Conservation (phyloP, 495 filamentous ascomycete species). For the Talaromyces liani region DNA sequence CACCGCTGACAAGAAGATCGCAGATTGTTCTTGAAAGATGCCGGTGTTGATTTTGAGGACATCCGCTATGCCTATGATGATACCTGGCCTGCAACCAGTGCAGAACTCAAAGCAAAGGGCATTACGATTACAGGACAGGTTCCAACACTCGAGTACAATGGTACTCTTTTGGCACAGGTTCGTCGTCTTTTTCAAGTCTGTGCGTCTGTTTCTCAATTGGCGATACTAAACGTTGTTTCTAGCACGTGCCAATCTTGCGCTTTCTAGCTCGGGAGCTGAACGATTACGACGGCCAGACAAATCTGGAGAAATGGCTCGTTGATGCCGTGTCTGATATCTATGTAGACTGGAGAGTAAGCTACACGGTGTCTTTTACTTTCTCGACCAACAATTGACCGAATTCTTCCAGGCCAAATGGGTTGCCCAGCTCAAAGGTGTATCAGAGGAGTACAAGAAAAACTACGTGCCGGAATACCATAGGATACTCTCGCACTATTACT, state of each 20-base stretch:
- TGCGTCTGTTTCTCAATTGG: no score
- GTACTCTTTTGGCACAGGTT: conserved; percentile 31
- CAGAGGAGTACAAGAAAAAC: conserved; percentile 17
- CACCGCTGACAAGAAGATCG: neutral
- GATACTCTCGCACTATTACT: conserved; percentile 19
- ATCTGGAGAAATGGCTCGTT: conserved; percentile 32
- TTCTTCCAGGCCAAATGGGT: conserved; percentile 19
- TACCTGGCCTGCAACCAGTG: conserved; percentile 28
- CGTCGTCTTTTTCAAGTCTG: neutral
- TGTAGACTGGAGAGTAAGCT: conserved; percentile 27
- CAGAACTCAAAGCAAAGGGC: conserved; percentile 19
- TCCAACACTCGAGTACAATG: conserved; percentile 34
- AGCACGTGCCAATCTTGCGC: conserved; percentile 34
- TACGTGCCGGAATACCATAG: conserved; percentile 21
- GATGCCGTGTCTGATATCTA: conserved; percentile 38
- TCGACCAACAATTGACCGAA: neutral
- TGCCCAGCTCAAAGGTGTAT: conserved; percentile 12
- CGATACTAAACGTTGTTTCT: neutral
- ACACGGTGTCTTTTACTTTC: neutral
- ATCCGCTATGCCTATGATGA: conserved; percentile 32
- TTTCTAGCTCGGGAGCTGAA: conserved; percentile 31
- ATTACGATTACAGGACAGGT: conserved; percentile 28
- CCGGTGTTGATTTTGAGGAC: conserved; percentile 32
- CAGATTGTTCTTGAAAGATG: conserved; percentile 32
- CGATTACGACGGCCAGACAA: conserved; percentile 30